Base-by-base conservation (phyloP, 345 rosid species). In the Murraya paniculata region DNA sequence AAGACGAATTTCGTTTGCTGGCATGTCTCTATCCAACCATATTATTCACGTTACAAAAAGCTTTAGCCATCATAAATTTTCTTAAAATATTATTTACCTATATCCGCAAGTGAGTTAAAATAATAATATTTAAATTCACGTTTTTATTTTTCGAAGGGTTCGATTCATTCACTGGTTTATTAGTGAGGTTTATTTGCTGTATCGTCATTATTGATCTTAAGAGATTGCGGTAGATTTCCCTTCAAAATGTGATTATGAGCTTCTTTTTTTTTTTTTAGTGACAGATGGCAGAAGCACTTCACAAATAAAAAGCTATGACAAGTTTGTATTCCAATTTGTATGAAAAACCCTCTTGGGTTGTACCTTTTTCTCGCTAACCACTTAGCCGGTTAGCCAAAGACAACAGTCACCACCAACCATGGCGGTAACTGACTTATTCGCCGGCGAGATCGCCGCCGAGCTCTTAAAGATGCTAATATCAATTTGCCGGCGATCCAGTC, bases 361-460 rank as follows among this genome's bases (percentile, higher is more conserved):
- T n/a, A 14, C 16, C 18, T 10, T 16, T 14, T 62, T 28, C 31
- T 28, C 21, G 7, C 2, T 30, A 28, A 6, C 33, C 16, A 6
- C 35, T 58, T 6, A 62, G 9, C 38, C 38, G 16, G 28, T 61
- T 45, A 11, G 50, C 50, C 16, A 33, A 19, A 60, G 11, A 1
- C 36, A 6, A 16, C 3, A 6, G 21, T 64, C 38, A 27, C 59
- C 14, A 22, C 16, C 7, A 13, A 3, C 28, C 60, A 91, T 92
- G 97, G 90, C 82, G 36, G 83, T 87, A 5, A 81, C 93, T 57
- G 96, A 92, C 69, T 83, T 90, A 18, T 89, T 93, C 85, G 83
- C 69, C 65, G 95, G 92, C 4, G 99, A 93, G 84, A 88, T 93
- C 27, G 88, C 84, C 31, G 68, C 86, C 7, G 97, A 95, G 79